A percentile compares a stretch with the other conserved stretches of the same genome.
phyloP scores from a whole-genome alignment of 2,329 filamentous ascomycete species.

The Berkeleyomyces basicola region DNA sequence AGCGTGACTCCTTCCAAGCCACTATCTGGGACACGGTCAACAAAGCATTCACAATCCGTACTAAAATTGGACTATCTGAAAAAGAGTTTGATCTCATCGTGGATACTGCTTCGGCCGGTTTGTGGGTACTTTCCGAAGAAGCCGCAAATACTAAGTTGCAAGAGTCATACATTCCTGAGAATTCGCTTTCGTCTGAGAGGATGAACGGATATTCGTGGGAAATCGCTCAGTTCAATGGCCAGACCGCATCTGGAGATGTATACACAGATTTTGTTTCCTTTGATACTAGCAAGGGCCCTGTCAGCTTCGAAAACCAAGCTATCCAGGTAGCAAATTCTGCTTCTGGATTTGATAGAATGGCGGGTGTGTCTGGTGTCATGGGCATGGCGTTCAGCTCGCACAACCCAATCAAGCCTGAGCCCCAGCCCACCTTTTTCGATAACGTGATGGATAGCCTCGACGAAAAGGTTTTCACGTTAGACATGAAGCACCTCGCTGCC shows the following conservation, averaged over 20 bases:
- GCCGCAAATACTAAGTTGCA: too few species aligned
- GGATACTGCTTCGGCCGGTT: slow-evolving; percentile 28
- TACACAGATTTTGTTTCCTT: slow-evolving; percentile 28
- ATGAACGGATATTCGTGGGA: slow-evolving; percentile 19
- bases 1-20: slow-evolving; percentile 17
- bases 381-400: slow-evolving; percentile 18
- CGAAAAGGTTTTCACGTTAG: slow-evolving; percentile 40
- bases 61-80: slow-evolving; percentile 16
- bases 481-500: slow-evolving; percentile 40
- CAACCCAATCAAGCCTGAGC: slow-evolving; percentile 27
- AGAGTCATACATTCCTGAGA: slow-evolving; percentile 18
- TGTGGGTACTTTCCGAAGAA: slow-evolving; percentile 23
- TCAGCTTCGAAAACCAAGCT: slow-evolving; percentile 26
- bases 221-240: slow-evolving; percentile 29
- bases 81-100: slow-evolving; percentile 24
- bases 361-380: too few species aligned
- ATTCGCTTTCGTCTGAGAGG: slow-evolving; percentile 18
- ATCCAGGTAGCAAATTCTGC: slow-evolving; percentile 26
- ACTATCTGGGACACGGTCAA: slow-evolving; percentile 19
- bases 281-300: slow-evolving; percentile 18
- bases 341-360: slow-evolving; percentile 21
- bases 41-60: slow-evolving; percentile 14
- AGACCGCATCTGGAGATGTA: slow-evolving; percentile 27
- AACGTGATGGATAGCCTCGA: slow-evolving; percentile 15
- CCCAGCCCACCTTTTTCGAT: slow-evolving; percentile 29